A percentile compares a stretch with the other conserved stretches of the same genome.
These are phyloP conservation scores for Alternaria ethzedia DNA, from an alignment of 2,329 filamentous ascomycete genomes.

Conservation along the genomic window DNA sequence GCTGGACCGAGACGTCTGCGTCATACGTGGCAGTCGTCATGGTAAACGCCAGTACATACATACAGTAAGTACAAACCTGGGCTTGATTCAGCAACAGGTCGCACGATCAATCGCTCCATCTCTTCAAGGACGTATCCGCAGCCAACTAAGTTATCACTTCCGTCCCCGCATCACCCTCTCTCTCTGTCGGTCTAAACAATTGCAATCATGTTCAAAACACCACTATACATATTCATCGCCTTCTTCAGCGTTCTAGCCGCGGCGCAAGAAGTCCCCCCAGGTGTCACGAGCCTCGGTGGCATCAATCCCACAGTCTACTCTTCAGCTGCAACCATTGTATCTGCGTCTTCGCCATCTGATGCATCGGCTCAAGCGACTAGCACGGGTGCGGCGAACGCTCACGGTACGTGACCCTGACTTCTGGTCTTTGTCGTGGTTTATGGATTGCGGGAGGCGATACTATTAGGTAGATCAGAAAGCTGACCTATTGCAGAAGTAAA, in stretches of 20 bases:
- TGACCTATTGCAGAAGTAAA: neutral
- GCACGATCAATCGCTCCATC: too few species aligned
- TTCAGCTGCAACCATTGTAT: neutral
- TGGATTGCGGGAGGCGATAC: neutral
- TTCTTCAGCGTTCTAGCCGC: neutral
- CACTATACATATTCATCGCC: too few species aligned
- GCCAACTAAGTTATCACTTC: too few species aligned
- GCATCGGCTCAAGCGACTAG: neutral
- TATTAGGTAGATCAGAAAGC: neutral
- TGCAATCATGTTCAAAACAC: too few species aligned
- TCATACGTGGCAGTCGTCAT: too few species aligned
- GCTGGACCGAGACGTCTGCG: too few species aligned
- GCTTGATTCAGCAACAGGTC: too few species aligned
- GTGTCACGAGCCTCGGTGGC: neutral
- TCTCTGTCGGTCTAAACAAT: too few species aligned
- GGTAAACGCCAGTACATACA: too few species aligned
- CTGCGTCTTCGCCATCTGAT: neutral
- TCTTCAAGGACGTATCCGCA: too few species aligned
- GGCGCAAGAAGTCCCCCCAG: neutral
- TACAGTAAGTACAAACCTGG: too few species aligned
- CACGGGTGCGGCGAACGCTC: neutral
- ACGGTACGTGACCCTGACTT: neutral
- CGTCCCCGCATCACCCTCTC: too few species aligned
- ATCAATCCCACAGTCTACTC: neutral
- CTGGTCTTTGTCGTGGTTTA: neutral